Conservation (phyloP, 305 asterid species). For the Vinca major region DNA sequence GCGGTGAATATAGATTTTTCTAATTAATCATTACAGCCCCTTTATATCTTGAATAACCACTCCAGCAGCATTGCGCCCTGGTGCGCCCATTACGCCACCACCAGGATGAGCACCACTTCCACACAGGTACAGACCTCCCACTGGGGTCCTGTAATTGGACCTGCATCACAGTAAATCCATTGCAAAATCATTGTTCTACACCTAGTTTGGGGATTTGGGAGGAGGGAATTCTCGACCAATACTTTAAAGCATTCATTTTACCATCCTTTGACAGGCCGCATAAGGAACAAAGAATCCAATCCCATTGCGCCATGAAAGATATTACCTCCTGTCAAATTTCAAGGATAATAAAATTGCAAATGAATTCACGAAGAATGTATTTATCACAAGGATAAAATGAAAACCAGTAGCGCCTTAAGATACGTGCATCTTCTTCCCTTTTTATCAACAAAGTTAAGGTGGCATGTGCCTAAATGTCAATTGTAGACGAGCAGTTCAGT, state of each 20-base stretch:
- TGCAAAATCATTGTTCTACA: neutral
- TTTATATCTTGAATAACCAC: constrained; percentile 68
- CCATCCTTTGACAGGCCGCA: constrained; percentile 98
- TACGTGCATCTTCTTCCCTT: neutral
- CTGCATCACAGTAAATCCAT: constrained; percentile 27
- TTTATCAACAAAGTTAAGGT: neutral
- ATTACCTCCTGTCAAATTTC: constrained; percentile 65
- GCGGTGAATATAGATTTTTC: no score
- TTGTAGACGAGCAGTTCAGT: neutral
- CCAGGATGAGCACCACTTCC: constrained; percentile 98
- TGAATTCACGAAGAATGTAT: neutral
- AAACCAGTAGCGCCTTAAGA: neutral
- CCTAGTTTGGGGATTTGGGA: neutral
- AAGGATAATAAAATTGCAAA: constrained; percentile 4
- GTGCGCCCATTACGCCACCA: constrained; percentile 96
- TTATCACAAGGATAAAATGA: neutral
- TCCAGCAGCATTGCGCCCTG: constrained; percentile 81
- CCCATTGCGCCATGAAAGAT: constrained; percentile 94
- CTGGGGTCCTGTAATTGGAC: constrained; percentile 89
- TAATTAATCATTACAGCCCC: constrained; percentile 14
- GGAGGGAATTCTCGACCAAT: neutral
- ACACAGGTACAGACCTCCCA: constrained; percentile 68
- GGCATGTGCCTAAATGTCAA: no score
- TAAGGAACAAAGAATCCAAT: constrained; percentile 70
- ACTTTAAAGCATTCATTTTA: constrained; percentile 19